Base-by-base conservation (phyloP, 2,329 filamentous ascomycete species). In the Aspergillus fumigatiaffinis region DNA sequence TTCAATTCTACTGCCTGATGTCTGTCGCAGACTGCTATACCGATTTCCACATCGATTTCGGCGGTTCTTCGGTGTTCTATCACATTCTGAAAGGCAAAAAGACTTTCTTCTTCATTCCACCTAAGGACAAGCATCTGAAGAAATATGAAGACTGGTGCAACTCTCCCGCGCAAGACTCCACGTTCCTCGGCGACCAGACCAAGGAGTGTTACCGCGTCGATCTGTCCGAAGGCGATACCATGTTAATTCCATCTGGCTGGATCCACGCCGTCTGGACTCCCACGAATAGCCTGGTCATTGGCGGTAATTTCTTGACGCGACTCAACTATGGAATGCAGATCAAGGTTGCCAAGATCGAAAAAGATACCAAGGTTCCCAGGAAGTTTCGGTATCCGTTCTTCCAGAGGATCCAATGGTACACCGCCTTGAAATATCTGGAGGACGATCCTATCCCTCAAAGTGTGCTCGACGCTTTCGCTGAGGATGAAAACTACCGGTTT, bases 231-330 rank as follows among this genome's bases (percentile, higher is more conserved):
- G 86, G 86, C 35, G 86, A 89, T 66, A 89, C 86, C 3, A 88
- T 88, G 82, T 75, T 89, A 47, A 89, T 89, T 60, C 86, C 86
- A 4, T 87, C 86, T 35, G 86, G 86, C 21, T 89, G 86, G 86
- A 89, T 89, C 53, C 86, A 89, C 66, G 86, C 86, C 25, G 86
- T 89, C 7, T 88, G 87, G 84, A 89, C 86, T 9, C 86, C 86
- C 0, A 82, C 85, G 63, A 85, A 88, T 65, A 88, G 86, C 64
- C 73, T 89, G 51, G 86, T 89, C 28, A 87, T 89, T 59, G 86
- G 86, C n/a, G 86, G 86, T 52, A 89, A 89, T 65, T 89, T 88
- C 64, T 75, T 89, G 48, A 88, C 85, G 4, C 76, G 82, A 55
- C 78, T 87, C 70, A 85, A 87, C 57, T 87, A 85, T 67, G 81